Base-by-base conservation (phyloP, 495 filamentous ascomycete genomes). In the Daldinia grandis region DNA sequence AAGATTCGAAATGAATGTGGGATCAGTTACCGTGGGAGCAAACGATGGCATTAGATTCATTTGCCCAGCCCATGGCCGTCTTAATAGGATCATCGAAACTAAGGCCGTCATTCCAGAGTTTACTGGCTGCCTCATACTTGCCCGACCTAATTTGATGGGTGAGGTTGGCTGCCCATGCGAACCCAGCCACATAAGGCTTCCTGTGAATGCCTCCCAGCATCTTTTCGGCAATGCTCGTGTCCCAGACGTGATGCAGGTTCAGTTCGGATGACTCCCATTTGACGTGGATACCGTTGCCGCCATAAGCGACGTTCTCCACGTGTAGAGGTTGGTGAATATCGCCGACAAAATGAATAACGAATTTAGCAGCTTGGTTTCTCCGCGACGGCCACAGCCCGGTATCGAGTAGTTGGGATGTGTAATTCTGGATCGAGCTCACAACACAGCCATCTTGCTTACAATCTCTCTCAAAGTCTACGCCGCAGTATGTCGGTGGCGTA, bases 261-360 rank as follows among this genome's bases (percentile, higher is more conserved):
- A 79, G 63, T 21, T 80, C 68, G n/a, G 60, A 58, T 4, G 78
- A 79, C 19, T 86, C 79, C 76, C 87, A 91, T 25, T 71, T 75
- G 5, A 91, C 89, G 30, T 78, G 68, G 67, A 90, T 89, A 14
- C 81, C 81, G 68, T 91, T 91, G 0, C 89, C 89, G 57, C 89
- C 89, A 25, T 83, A 75, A 0, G 81, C 84, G 1, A 89, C 81
- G 54, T 87, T 80, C 74, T 90, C 89, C 38, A 80, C 84, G 73
- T 91, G 89, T 50, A 91, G 78, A 15, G 89, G 89, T 76, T 91
- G 89, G 66, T 89, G 87, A 62, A 90, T 87, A 66, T 91, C 89
- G 50, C 88, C 88, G 27, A 90, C 73, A 67, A 91, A 90, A 62
- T 90, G 89, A 28, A 90, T 74, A 56, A 91, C 81, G 69, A 88